A percentile compares a stretch with the other conserved stretches of the same genome.
phyloP scores from a whole-genome alignment of 2,329 filamentous ascomycete species.

The Aspergillus calidoustus region DNA sequence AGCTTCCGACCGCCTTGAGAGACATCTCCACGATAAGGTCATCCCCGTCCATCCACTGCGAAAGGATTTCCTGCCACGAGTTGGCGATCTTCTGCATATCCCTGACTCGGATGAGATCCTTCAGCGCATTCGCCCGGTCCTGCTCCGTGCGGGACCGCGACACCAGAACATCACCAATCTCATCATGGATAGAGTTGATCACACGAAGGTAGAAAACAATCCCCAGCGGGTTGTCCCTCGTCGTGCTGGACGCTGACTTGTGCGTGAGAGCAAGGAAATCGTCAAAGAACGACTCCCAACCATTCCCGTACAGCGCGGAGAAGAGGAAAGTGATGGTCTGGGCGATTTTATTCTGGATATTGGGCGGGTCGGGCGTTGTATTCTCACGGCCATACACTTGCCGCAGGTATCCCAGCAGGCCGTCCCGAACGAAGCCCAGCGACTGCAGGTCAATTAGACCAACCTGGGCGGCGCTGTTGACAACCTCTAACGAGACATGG shows the following conservation, averaged over 20 bases:
- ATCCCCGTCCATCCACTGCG: conserved; percentile 72
- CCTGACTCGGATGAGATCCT: conserved; percentile 83
- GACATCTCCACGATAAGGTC: conserved; percentile 82
- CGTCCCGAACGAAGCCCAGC: conserved; percentile 77
- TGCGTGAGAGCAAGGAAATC: conserved; percentile 81
- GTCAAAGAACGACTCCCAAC: conserved; percentile 89
- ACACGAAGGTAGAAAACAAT: conserved; percentile 88
- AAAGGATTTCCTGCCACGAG: conserved; percentile 90
- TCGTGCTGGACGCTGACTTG: conserved; percentile 58
- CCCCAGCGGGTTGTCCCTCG: conserved; percentile 72
- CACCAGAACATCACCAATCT: conserved; percentile 92
- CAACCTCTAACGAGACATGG: conserved; percentile 85
- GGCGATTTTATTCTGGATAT: conserved; percentile 94
- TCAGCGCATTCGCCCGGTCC: conserved; percentile 85
- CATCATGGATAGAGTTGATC: conserved; percentile 88
- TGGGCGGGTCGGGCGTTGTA: conserved; percentile 68
- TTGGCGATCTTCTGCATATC: conserved; percentile 87
- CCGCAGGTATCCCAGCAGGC: conserved; percentile 78
- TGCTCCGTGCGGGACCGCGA: conserved; percentile 76
- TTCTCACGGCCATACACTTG: conserved; percentile 69
- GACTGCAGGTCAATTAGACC: conserved; percentile 75
- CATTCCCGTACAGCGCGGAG: conserved; percentile 79
- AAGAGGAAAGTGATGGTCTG: conserved; percentile 96
- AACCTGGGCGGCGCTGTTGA: conserved; percentile 87
- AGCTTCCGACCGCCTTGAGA: conserved; percentile 89